These are phyloP conservation scores for Spiromastix sp. DNA, from an alignment of 2,329 filamentous ascomycete genomes.

Conservation along the genomic window DNA sequence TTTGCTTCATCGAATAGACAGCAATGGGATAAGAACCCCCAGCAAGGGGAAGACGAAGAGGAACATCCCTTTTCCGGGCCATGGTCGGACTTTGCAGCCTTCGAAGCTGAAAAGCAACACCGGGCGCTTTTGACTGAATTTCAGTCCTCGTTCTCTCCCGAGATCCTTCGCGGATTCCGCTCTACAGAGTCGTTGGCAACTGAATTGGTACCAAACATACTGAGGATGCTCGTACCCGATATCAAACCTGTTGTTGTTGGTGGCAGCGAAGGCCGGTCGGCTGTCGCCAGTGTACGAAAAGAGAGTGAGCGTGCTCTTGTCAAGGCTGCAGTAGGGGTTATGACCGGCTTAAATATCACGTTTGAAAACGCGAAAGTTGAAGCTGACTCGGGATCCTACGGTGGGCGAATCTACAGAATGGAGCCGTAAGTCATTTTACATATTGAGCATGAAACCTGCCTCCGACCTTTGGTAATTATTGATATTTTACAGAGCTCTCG, in stretches of 20 bases:
- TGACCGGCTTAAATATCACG: slow-evolving; percentile 70
- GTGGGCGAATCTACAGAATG: slow-evolving; percentile 83
- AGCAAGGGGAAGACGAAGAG: slow-evolving; percentile 35
- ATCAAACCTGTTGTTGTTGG: slow-evolving; percentile 82
- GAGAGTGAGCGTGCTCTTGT: slow-evolving; percentile 77
- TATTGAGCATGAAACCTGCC: neutral
- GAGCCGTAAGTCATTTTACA: slow-evolving; percentile 59
- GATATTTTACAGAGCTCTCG: too few species aligned
- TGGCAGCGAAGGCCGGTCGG: slow-evolving; percentile 53
- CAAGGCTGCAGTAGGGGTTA: slow-evolving; percentile 64
- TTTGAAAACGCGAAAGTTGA: slow-evolving; percentile 77
- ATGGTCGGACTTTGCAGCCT: slow-evolving; percentile 68
- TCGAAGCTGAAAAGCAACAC: slow-evolving; percentile 72
- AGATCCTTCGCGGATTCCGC: slow-evolving; percentile 66
- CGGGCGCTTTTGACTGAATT: slow-evolving; percentile 62
- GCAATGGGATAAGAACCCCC: slow-evolving; percentile 24
- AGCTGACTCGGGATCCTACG: slow-evolving; percentile 47
- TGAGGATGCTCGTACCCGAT: slow-evolving; percentile 75
- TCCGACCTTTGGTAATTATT: too few species aligned
- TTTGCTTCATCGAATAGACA: slow-evolving; percentile 63
- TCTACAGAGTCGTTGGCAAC: slow-evolving; percentile 66
- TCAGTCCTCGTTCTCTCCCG: slow-evolving; percentile 60
- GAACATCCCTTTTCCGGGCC: slow-evolving; percentile 70
- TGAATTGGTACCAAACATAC: slow-evolving; percentile 75
- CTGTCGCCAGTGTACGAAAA: slow-evolving; percentile 76